Percentiles rank a stretch among this genome's conserved stretches.
Evolutionary conservation across 1,139 yeast species (phyloP).

Genomic region (Yamadazyma spencermartinsiae): DNA sequence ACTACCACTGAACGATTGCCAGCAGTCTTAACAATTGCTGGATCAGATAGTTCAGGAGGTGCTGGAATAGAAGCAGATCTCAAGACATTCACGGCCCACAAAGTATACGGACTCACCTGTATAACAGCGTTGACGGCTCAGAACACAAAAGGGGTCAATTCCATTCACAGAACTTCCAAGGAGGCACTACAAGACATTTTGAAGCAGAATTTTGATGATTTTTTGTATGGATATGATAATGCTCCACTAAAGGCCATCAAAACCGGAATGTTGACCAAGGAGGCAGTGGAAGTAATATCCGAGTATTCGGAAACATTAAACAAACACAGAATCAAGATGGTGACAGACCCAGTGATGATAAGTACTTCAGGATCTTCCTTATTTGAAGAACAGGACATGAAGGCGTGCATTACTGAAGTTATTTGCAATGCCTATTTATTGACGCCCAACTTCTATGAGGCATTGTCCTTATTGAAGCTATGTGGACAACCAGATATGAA

Average conservation of each 20-base stretch:
- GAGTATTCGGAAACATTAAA: constrained; percentile 29
- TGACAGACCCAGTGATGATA: constrained; percentile 83
- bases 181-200: constrained; percentile 47
- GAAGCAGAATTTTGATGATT: constrained; percentile 60
- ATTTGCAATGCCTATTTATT: constrained; percentile 58
- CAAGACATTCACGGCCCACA: constrained; percentile 77
- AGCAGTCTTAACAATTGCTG: constrained; percentile 68
- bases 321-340: constrained; percentile 38
- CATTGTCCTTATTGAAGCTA: constrained; percentile 38
- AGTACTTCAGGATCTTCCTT: constrained; percentile 73
- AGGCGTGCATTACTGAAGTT: constrained; percentile 43
- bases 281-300: constrained; percentile 52
- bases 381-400: constrained; percentile 49
- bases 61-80: constrained; percentile 95
- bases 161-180: constrained; percentile 48
- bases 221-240: constrained; percentile 38
- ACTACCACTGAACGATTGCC: constrained; percentile 17
- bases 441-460: constrained; percentile 80
- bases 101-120: constrained; percentile 79
- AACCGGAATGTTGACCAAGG: constrained; percentile 75
- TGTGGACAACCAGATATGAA: constrained; percentile 1
- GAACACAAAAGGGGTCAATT: constrained; percentile 63
- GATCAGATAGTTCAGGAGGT: constrained; percentile 91
- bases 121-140: constrained; percentile 85
- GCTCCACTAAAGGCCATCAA: constrained; percentile 62